Percentiles rank a stretch among this genome's conserved stretches.
These are phyloP conservation scores for Diaporthe caulivora DNA, from an alignment of 2,329 filamentous ascomycete genomes.

Conservation along the genomic window DNA sequence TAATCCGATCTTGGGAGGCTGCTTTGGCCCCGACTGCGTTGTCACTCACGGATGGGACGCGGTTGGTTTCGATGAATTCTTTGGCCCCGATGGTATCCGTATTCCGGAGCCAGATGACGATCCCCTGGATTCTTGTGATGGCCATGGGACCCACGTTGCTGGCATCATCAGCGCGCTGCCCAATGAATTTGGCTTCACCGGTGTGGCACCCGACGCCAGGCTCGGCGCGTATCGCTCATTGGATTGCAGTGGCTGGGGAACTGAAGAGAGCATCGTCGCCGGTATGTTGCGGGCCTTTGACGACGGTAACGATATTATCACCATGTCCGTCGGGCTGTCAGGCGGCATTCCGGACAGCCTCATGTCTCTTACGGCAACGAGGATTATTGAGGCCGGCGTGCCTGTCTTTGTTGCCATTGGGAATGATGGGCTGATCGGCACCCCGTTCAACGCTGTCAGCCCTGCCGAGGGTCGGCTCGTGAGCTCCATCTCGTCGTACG, in stretches of 20 bases:
- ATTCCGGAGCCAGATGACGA: background rate
- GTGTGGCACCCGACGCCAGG: background rate
- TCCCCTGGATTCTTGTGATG: background rate
- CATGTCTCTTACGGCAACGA: slow-evolving; percentile 4
- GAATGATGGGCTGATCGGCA: background rate
- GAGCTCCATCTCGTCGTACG: slow-evolving; percentile 4
- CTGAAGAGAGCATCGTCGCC: slow-evolving; percentile 3
- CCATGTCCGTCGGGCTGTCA: background rate
- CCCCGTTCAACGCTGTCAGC: background rate
- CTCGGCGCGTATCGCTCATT: background rate
- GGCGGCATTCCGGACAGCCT: slow-evolving; percentile 13
- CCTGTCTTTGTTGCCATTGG: slow-evolving; percentile 14
- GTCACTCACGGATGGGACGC: background rate
- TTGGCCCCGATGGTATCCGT: background rate
- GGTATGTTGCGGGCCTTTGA: slow-evolving; percentile 15
- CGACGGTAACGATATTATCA: background rate
- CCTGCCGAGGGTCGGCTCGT: slow-evolving; percentile 6
- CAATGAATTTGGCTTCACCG: slow-evolving; percentile 4
- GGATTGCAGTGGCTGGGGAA: background rate
- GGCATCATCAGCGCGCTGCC: slow-evolving; percentile 14
- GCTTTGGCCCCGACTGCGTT: background rate
- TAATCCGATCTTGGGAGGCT: background rate
- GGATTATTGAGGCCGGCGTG: slow-evolving; percentile 9
- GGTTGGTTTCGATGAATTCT: background rate
- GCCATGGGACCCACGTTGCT: slow-evolving; percentile 4